Conservation (phyloP, 2,329 filamentous ascomycete species). For the Claviceps pazoutovae region DNA sequence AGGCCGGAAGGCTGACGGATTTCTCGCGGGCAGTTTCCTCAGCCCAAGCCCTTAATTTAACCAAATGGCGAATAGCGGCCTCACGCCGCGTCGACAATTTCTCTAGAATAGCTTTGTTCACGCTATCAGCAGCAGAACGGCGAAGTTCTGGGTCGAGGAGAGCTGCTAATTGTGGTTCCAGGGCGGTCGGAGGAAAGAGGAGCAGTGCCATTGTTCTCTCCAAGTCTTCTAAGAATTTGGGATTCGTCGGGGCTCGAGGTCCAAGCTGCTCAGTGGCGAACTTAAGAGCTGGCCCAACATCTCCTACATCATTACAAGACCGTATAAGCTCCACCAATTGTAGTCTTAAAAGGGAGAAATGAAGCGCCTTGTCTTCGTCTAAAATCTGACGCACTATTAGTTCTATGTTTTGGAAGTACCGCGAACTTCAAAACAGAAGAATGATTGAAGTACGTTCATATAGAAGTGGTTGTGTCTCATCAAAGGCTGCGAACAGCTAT, state of each 20-base stretch:
- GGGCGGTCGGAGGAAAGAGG: slow-evolving; percentile 69
- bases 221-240: slow-evolving; percentile 70
- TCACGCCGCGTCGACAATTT: slow-evolving; percentile 61
- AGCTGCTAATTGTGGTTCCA: slow-evolving; percentile 60
- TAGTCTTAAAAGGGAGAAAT: slow-evolving; percentile 79
- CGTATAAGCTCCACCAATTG: slow-evolving; percentile 92
- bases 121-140: slow-evolving; percentile 67
- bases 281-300: slow-evolving; percentile 65
- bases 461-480: slow-evolving; percentile 68
- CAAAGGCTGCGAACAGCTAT: slow-evolving; percentile 66
- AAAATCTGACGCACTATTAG: slow-evolving; percentile 51
- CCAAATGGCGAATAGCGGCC: slow-evolving; percentile 67
- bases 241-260: slow-evolving; percentile 69
- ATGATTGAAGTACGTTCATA: slow-evolving; percentile 17
- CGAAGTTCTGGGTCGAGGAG: slow-evolving; percentile 70
- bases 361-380: slow-evolving; percentile 66
- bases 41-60: slow-evolving; percentile 74
- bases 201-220: slow-evolving; percentile 88
- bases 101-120: slow-evolving; percentile 77
- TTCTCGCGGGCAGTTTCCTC: slow-evolving; percentile 45
- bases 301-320: slow-evolving; percentile 50
- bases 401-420: background rate
- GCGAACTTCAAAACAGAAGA: background rate
- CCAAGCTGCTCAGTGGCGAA: slow-evolving; percentile 84
- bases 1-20: slow-evolving; percentile 18